These are phyloP conservation scores for Aquilaria agallochum DNA, from an alignment of 441 rosid species.

Conservation along the genomic window DNA sequence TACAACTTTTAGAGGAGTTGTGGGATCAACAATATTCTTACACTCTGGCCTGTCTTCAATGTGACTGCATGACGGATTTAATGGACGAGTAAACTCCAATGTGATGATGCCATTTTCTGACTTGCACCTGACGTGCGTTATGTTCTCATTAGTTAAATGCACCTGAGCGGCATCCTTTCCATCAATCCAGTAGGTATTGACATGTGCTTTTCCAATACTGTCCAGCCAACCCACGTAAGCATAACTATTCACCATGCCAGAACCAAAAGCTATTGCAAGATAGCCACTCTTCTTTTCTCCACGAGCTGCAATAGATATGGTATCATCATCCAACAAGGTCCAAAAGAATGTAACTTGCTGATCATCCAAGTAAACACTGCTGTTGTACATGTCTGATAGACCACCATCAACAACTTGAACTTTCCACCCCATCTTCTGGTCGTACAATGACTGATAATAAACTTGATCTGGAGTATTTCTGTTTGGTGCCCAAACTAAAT, in stretches of 20 bases:
- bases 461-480: constrained; percentile 94
- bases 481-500: constrained; percentile 80
- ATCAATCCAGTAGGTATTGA: constrained; percentile 85
- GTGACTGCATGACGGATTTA: constrained; percentile 61
- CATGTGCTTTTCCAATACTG: constrained; percentile 61
- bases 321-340: constrained; percentile 65
- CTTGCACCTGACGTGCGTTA: constrained; percentile 84
- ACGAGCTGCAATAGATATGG: constrained; percentile 86
- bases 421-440: constrained; percentile 97
- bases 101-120: constrained; percentile 90
- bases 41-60: constrained; percentile 43
- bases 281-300: constrained; percentile 97
- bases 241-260: constrained; percentile 71
- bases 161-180: constrained; percentile 71
- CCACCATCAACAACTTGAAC: constrained; percentile 98
- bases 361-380: constrained; percentile 81
- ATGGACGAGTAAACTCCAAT: constrained; percentile 78
- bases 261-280: constrained; percentile 85
- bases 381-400: constrained; percentile 90
- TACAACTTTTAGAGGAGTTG: constrained; percentile 85
- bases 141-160: constrained; percentile 72
- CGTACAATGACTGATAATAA: constrained; percentile 76
- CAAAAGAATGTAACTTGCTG: constrained; percentile 97
- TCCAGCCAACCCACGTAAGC: constrained; percentile 97
- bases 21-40: constrained; percentile 78